Base-by-base conservation (phyloP, 768 basidiomycete species). In the Strobilomyces dryophilus region DNA sequence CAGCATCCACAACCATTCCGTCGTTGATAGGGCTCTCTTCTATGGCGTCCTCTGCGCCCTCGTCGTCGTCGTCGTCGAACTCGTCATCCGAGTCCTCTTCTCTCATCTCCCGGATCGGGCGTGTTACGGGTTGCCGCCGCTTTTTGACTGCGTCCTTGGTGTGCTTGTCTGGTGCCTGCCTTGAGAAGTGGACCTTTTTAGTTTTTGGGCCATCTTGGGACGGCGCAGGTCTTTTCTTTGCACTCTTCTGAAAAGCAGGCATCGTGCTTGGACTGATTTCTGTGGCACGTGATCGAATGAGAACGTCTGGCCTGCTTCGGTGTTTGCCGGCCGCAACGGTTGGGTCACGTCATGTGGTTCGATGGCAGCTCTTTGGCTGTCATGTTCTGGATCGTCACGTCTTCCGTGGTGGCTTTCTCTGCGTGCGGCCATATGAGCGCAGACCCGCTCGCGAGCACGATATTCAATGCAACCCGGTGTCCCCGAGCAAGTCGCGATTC, bases 101-200 rank as follows among this genome's bases (percentile, higher is more conserved):
- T 8, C 70, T 63, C 9, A 59, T 61, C 18, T 71, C 75, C 18
- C 60, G 47, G 39, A 66, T 49, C 2, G 69, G 64, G 29, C 57
- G 69, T 36, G 85, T 86, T 3, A 88, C 77, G 14, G 85, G 85
- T 37, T 71, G 73, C 60, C 79, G 81, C n/a, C 87, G 79, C 67
- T 80, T 83, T 67, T 79, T 79, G 53, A 73, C 69, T 48, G 68
- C 62, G 59, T 76, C 73, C 47, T 65, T 53, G 27, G 40, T 27
- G 4, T 41, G 46, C 54, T 59, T 62, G 37, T 59, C 55, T 44
- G 52, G 55, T 7, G 47, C 34, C 34, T 67, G 53, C 42, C 73
- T 72, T 36, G 77, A 78, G 6, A 76, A 54, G 55, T 78, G 79
- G 1, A 66, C 63, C 65, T 82, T 85, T 71, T 88, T 87, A 21